These are phyloP conservation scores for Coleophoma cylindrospora DNA, from an alignment of 2,329 filamentous ascomycete species.

Conservation along the genomic window DNA sequence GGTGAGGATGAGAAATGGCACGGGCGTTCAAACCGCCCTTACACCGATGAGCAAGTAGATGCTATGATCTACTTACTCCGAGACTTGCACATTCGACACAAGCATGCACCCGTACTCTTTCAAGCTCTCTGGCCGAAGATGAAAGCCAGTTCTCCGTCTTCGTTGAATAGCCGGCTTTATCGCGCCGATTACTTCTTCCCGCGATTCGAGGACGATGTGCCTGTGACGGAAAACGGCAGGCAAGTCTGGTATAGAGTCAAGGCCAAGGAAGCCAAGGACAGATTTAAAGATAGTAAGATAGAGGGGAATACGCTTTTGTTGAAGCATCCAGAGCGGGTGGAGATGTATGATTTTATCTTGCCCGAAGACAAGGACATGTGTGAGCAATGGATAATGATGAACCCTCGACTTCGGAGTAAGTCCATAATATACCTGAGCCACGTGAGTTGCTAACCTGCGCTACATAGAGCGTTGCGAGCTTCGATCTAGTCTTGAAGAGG, in stretches of 20 bases:
- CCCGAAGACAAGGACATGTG: background rate
- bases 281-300: background rate
- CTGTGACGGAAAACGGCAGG: background rate
- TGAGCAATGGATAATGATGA: background rate
- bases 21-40: slow-evolving; percentile 9
- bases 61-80: slow-evolving; percentile 10
- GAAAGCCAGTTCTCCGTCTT: background rate
- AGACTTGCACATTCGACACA: slow-evolving; percentile 1
- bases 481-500: background rate
- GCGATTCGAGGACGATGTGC: background rate
- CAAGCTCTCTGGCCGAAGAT: background rate
- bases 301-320: background rate
- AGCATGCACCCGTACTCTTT: background rate
- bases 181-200: background rate
- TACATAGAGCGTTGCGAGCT: background rate
- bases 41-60: slow-evolving; percentile 8
- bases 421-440: background rate
- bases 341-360: background rate
- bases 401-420: background rate
- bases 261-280: background rate
- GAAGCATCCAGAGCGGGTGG: background rate
- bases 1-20: no score
- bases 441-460: background rate
- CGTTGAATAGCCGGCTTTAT: background rate
- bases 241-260: background rate